Evolutionary conservation across 1,284 basidiomycete genomes (phyloP).

Genomic region (Phellopilus nigrolimitatus): DNA sequence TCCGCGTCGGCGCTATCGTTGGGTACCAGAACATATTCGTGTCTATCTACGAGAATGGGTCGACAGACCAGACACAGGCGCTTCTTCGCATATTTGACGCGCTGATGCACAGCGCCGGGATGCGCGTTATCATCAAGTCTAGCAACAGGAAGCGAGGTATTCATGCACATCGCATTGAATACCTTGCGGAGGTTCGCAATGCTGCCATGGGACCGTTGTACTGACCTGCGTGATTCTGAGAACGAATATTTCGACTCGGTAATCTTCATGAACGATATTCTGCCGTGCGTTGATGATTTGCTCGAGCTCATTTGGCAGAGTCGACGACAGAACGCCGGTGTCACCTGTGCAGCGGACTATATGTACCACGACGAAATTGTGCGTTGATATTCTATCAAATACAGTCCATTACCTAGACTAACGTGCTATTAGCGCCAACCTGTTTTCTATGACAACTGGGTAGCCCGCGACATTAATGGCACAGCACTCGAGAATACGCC

Average conservation of each 20-base stretch:
- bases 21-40: constrained; percentile 96
- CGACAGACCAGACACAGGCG: constrained; percentile 93
- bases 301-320: constrained; percentile 95
- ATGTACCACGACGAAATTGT: constrained; percentile 96
- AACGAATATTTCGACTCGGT: constrained; percentile 92
- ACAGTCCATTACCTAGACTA: constrained; percentile 8
- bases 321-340: constrained; percentile 87
- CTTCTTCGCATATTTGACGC: constrained; percentile 90
- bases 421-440: constrained; percentile 52
- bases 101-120: constrained; percentile 79
- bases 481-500: constrained; percentile 95
- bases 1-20: constrained; percentile 82
- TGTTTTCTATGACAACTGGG: constrained; percentile 98
- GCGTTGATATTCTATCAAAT: constrained; percentile 26
- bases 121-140: constrained; percentile 87
- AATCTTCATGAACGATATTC: constrained; percentile 97
- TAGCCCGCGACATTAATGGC: constrained; percentile 94
- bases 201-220: constrained; percentile 90
- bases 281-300: constrained; percentile 92
- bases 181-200: constrained; percentile 94
- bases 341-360: constrained; percentile 95
- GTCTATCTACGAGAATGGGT: constrained; percentile 97
- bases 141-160: constrained; percentile 86
- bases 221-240: constrained; percentile 83
- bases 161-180: constrained; percentile 98